Evolutionary conservation across 345 rosid genomes (phyloP).

Genomic region (Lumnitzera racemosa): DNA sequence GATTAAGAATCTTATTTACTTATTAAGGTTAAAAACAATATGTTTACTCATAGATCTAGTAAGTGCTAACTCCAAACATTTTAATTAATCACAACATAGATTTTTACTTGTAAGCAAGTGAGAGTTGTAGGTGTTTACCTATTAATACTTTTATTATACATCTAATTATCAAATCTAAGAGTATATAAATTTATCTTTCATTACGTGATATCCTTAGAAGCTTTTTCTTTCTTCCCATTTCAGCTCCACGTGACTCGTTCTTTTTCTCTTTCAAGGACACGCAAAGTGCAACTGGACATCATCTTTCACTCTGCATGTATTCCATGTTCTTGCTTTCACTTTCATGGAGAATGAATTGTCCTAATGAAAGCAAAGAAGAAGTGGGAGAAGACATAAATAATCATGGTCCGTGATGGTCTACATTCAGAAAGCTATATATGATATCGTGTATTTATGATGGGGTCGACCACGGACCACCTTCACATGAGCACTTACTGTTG

Average conservation of each 20-base stretch:
- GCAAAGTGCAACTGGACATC: no score
- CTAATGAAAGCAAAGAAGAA: not conserved
- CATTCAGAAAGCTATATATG: no score
- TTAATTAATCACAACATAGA: no score
- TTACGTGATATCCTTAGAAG: conserved; percentile 13
- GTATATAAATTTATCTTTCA: not conserved
- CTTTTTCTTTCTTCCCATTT: conserved; percentile 10
- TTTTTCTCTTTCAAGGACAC: not conserved
- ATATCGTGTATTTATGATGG: conserved; percentile 6
- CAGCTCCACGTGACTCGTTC: conserved; percentile 14
- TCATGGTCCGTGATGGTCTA: not conserved
- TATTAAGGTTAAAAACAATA: no score
- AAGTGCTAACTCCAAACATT: no score
- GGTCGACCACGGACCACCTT: conserved; percentile 24
- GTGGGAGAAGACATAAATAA: conserved; percentile 9
- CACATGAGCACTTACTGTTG: conserved; percentile 44
- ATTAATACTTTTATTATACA: no score
- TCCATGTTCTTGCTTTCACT: not conserved
- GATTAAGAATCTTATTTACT: no score
- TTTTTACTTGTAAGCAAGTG: no score
- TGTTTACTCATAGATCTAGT: no score
- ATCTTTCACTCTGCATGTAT: no score
- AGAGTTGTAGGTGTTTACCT: no score
- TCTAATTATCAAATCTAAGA: not conserved
- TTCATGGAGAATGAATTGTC: not conserved